Base-by-base conservation (phyloP, 2,329 filamentous ascomycete species). In the Arthrobotrys megalospora region DNA sequence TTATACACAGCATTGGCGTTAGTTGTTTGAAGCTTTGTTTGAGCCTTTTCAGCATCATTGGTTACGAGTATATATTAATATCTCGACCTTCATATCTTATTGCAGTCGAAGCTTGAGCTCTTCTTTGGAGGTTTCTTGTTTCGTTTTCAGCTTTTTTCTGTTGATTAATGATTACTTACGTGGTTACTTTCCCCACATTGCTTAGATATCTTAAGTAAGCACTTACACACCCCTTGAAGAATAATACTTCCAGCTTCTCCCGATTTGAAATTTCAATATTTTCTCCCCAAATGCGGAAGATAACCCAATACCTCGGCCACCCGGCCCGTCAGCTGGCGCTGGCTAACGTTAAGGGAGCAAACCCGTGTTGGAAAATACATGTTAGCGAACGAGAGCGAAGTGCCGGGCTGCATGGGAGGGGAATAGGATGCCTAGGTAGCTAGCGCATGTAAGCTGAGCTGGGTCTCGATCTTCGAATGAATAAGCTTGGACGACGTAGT, bases 1-100 rank as follows among this genome's bases (percentile, higher is more conserved):
- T 48, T 66, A 66, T 66, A 66, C 47, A 62, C 28, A 53, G 36
- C 36, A 58, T 50, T 19, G 53, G 66, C 60, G 24, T 60, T 72
- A 16, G 12, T 55, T 64, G 24, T 55, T 64, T 64, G 43, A 28
- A 52, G 24, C n/a, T n/a, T n/a, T 52, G 11, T 32, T n/a, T 14
- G 41, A 16, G 41, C 41, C 2, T 45, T 28, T 28, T 28, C 24
- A 28, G 36, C 12, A 38, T 38, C 36, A 12, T 38, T 38, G 12
- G 36, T 6, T 10, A 50, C 19, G 19, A 50, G 11, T 6, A 45
- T 6, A 45, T 28, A 50, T 50, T n/a, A 11, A 28, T 21, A 48
- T 10, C 43, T 19, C 14, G 24, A 21, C 32, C 50, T 34, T 16
- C 6, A 28, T 28, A 50, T 50, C 47, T 24, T 50, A 11, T 28